phyloP scores from a whole-genome alignment of 192 early-diverging fungal species.

The Spizellomyces punctatus region DNA sequence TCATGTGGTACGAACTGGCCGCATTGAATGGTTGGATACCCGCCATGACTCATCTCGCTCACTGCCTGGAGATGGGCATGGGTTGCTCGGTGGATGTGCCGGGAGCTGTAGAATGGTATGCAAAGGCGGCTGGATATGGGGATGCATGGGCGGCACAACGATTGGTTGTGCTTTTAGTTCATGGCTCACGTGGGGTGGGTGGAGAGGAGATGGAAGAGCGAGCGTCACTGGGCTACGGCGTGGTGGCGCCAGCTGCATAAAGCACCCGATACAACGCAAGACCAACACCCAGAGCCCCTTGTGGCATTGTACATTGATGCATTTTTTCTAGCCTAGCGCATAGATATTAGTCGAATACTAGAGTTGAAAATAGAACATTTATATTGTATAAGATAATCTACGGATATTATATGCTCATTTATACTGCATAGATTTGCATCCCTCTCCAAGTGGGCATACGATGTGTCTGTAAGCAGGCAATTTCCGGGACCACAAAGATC shows the following conservation, averaged over 20 bases:
- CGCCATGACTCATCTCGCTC: constrained; percentile 44
- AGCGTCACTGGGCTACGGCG: background rate
- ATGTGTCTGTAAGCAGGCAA: too few relatives aligned
- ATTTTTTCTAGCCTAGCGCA: too few relatives aligned
- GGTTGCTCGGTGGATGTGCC: constrained; percentile 37
- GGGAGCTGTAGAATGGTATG: constrained; percentile 47
- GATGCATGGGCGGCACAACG: constrained; percentile 44
- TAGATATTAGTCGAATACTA: too few relatives aligned
- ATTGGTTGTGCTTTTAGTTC: constrained; percentile 37
- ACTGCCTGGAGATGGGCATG: constrained; percentile 41
- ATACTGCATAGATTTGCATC: too few relatives aligned
- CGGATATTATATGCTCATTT: too few relatives aligned
- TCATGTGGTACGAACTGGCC: constrained; percentile 61
- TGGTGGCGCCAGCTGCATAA: background rate
- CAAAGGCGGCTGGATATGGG: constrained; percentile 48
- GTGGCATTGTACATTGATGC: too few relatives aligned
- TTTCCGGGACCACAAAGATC: too few relatives aligned
- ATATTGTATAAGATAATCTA: too few relatives aligned
- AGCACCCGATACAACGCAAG: background rate
- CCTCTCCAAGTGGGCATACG: too few relatives aligned
- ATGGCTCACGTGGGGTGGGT: background rate
- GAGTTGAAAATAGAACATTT: too few relatives aligned
- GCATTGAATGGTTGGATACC: constrained; percentile 39
- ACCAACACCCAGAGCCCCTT: too few relatives aligned
- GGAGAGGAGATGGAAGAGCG: background rate